Evolutionary conservation across 2,329 filamentous ascomycete genomes (phyloP).

Genomic region (Sporothrix inflata): DNA sequence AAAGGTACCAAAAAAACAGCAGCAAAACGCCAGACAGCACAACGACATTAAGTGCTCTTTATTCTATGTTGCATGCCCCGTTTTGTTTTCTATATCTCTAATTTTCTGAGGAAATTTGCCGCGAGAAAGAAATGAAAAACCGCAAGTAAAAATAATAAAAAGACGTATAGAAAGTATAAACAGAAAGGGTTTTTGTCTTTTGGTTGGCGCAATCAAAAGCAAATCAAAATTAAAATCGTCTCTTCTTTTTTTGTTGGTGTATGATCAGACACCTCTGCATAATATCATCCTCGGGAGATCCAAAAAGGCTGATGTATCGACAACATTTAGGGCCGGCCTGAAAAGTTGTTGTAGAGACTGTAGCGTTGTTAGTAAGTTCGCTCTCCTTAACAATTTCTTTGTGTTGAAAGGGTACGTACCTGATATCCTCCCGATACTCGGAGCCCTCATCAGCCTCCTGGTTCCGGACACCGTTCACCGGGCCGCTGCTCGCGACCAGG

Average conservation of each 20-base stretch:
- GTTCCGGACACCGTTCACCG: constrained; percentile 58
- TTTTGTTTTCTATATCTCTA: constrained; percentile 11
- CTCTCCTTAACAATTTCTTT: neutral
- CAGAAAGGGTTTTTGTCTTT: constrained; percentile 13
- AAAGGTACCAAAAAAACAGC: neutral
- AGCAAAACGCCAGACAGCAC: neutral
- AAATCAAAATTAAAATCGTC: constrained; percentile 10
- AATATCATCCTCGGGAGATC: neutral
- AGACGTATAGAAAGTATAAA: neutral
- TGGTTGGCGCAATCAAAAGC: constrained; percentile 16
- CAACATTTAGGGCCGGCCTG: constrained; percentile 22
- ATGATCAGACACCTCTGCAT: neutral
- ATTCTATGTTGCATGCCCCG: neutral
- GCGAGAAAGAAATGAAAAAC: neutral
- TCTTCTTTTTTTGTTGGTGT: neutral
- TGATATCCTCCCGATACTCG: constrained; percentile 32
- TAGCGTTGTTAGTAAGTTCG: neutral
- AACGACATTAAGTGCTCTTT: neutral
- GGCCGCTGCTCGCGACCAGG: constrained; percentile 40
- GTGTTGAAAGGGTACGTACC: constrained; percentile 7
- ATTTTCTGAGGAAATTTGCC: neutral
- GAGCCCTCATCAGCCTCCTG: neutral
- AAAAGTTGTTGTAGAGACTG: constrained; percentile 22
- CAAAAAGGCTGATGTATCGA: neutral
- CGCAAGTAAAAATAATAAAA: neutral